Evolutionary conservation across 2,329 filamentous ascomycete species (phyloP).

Genomic region (Hirsutella rhossiliensis): DNA sequence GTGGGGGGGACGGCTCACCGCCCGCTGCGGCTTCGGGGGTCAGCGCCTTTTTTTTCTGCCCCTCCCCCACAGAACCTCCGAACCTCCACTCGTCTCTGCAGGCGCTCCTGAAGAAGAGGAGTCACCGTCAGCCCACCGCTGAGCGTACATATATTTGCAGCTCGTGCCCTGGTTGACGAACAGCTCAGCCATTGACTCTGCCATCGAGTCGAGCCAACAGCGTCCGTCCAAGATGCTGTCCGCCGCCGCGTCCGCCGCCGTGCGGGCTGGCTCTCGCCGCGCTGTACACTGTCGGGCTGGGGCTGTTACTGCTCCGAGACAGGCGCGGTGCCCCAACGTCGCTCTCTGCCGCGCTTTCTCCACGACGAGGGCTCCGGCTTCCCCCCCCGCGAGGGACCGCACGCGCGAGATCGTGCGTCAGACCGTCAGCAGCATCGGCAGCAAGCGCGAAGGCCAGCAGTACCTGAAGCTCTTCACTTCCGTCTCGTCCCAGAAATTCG

Average conservation of each 20-base stretch:
- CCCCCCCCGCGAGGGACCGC: constrained; percentile 12
- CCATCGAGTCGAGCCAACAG: no score
- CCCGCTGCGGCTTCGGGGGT: no score
- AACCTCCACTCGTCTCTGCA: no score
- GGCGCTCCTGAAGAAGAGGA: no score
- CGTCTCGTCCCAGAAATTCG: constrained; percentile 92
- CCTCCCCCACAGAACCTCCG: no score
- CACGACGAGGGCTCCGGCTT: constrained; percentile 1
- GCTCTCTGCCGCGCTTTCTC: constrained; percentile 10
- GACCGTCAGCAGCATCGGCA: constrained; percentile 88
- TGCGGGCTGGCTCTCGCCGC: constrained; percentile 31
- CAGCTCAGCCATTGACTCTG: no score
- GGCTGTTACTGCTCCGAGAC: constrained; percentile 8
- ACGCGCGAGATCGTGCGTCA: constrained; percentile 25
- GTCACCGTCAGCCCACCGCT: neutral
- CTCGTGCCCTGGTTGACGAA: no score
- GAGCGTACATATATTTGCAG: no score
- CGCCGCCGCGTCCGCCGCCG: constrained; percentile 23
- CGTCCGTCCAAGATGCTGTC: constrained; percentile 26
- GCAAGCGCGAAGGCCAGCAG: constrained; percentile 91
- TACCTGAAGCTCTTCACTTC: constrained; percentile 97
- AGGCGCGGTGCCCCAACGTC: constrained; percentile 13
- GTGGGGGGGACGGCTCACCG: no score
- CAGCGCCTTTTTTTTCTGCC: no score
- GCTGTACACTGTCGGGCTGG: constrained; percentile 20